A percentile compares a stretch with the other conserved stretches of the same genome.
Conservation (phyloP, 768 basidiomycete species). For the Kwoniella newhampshirensis region DNA sequence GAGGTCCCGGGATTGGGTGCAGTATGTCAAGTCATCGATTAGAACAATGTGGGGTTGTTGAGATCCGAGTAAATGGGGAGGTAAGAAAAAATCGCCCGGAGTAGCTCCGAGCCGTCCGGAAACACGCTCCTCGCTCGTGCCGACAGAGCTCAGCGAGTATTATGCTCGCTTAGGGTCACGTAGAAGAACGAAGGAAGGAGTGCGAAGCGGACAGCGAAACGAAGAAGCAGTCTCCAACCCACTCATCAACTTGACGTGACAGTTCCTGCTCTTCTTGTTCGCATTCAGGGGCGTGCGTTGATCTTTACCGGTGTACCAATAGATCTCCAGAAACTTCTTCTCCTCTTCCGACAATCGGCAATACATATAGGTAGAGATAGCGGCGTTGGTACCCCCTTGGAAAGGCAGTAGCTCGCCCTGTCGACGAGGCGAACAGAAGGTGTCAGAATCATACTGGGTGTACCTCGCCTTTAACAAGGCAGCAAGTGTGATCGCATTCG, state of each 20-base stretch:
- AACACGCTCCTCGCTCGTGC: no score
- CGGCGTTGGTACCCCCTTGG: conserved; percentile 69
- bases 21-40: no score
- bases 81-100: no score
- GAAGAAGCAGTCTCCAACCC: conserved; percentile 5
- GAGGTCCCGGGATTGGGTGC: no score
- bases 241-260: conserved; percentile 56
- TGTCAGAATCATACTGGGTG: not conserved
- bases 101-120: no score
- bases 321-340: conserved; percentile 57
- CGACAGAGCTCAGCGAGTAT: no score
- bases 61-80: no score
- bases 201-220: not conserved
- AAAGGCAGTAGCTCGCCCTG: conserved; percentile 62
- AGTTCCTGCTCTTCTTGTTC: conserved; percentile 64
- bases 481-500: not conserved
- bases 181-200: no score
- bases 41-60: no score
- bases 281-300: conserved; percentile 64
- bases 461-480: not conserved
- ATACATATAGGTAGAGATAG: conserved; percentile 63
- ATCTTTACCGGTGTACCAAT: conserved; percentile 61
- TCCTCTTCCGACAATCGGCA: conserved; percentile 56
- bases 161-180: no score
- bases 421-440: not conserved